Base-by-base conservation (phyloP, 768 basidiomycete species). In the Mycena olivaceomarginata region DNA sequence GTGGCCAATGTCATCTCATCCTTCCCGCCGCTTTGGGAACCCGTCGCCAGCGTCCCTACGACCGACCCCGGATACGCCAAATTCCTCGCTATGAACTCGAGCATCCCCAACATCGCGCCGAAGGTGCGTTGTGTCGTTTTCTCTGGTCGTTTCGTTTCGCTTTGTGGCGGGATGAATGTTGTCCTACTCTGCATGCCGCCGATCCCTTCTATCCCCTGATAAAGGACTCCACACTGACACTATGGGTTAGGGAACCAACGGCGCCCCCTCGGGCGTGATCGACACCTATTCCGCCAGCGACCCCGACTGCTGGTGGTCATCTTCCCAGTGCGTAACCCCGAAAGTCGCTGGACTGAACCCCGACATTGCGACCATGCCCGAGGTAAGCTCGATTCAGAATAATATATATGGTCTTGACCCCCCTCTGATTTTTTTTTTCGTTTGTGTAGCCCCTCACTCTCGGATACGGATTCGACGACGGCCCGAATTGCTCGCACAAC, bases 401-500 rank as follows among this genome's bases (percentile, higher is more conserved):
- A n/a, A n/a, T 12, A 56, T 6, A 20, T 4, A 31, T 31, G 31
- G 46, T 18, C 22, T 16, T n/a, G 13, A 18, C 43, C 41, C 5
- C 5, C 20, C n/a, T 2, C 57, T 70, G 40, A 39, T 10, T 63
- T 63, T 20, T 3, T 31, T 31, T 31, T 31, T 31, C 31, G 31
- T 31, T 25, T 22, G 62, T 43, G 40, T 43, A 91, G 91, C 92
- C 93, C 43, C 80, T 83, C 12, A 91, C 92, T 2, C 83, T 92
- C 20, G 93, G 92, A 1, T 93, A 91, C 62, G 91, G 88, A 4
- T 93, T 93, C 74, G 93, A 93, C 74, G 92, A 93, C 75, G 93
- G 93, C 1, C 93, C 93, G 2, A 92, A 92, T 79, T 93, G 92
- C 79, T 89, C 91, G 5, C 93, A 93, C 75, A 93, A 93, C 70